Percentiles rank a stretch among this genome's conserved stretches.
Evolutionary conservation across 352 stramenopile genomes (phyloP).

Genomic region (Aphanomyces stellatus): DNA sequence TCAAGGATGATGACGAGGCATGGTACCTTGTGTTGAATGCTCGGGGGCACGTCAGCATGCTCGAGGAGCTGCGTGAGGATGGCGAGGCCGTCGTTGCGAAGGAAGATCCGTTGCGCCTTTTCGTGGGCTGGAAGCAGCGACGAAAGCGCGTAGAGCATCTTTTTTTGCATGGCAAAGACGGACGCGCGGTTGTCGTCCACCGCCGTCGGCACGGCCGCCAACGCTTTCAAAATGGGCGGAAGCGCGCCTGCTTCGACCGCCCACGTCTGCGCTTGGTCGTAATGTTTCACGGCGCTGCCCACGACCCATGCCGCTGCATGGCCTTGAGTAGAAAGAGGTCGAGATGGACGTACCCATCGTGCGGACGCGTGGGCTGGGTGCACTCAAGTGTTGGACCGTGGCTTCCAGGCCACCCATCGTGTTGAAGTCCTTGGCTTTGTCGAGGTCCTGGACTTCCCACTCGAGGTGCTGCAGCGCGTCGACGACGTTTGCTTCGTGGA

Average conservation of each 20-base stretch:
- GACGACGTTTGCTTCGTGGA: conserved; percentile 30
- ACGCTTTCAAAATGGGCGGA: conserved; percentile 52
- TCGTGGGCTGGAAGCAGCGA: conserved; percentile 58
- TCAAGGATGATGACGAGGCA: background rate
- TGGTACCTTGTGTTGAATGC: conserved; percentile 58
- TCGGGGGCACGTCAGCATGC: conserved; percentile 27
- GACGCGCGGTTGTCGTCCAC: conserved; percentile 9
- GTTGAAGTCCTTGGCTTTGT: conserved; percentile 83
- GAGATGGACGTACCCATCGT: conserved; percentile 22
- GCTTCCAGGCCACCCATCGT: conserved; percentile 75
- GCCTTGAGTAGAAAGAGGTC: background rate
- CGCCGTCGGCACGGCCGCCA: conserved; percentile 27
- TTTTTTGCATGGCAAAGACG: conserved; percentile 74
- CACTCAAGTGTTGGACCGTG: conserved; percentile 62
- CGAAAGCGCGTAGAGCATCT: conserved; percentile 68
- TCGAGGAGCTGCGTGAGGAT: conserved; percentile 37
- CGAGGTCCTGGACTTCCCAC: conserved; percentile 82
- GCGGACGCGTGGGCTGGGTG: conserved; percentile 50
- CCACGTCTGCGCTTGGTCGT: conserved; percentile 73
- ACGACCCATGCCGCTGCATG: conserved; percentile 50
- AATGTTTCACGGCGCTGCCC: conserved; percentile 75
- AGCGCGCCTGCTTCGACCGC: conserved; percentile 62
- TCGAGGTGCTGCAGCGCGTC: conserved; percentile 59
- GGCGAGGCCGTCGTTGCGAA: conserved; percentile 33
- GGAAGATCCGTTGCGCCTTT: conserved; percentile 57